Evolutionary conservation across 2,329 filamentous ascomycete species (phyloP), one percentile per base, ranked within the genome.

Genomic region (Thermothelomyces thermophilus): DNA sequence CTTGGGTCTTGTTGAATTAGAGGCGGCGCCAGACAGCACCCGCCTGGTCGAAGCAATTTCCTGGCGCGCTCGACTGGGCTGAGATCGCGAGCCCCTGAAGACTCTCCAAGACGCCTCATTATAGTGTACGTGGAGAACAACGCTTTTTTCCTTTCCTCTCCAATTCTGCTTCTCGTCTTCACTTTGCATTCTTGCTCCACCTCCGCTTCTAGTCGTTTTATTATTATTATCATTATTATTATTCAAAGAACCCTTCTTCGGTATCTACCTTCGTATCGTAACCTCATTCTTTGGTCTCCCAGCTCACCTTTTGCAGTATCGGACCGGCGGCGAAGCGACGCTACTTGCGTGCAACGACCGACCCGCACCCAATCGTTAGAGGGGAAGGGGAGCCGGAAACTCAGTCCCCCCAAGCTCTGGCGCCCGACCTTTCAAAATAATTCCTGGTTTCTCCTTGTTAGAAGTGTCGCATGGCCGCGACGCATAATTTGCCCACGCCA

Each of bases 1-100:
- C 55, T 37, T 50, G 46, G 20, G 24, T 9, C 35, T 52, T n/a
- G n/a, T 41, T 26, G 49, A 51, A 49, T 54, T 46, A 51, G 46
- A 47, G 53, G 44, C 51, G 50, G 44, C 41, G n/a, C 53, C 48
- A 37, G 50, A 49, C 42, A 44, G 44, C 41, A 47, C 31, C 24
- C 45, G 28, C 49, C 56, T 48, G 54, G 52, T 51, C 48, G 39
- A 37, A 54, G 57, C 55, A 60, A 60, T 60, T 60, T 60, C 58
- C 56, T 58, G 56, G 48, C 46, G 46, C 51, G 50, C n/a, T n/a
- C 40, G 40, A 50, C 46, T 48, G 37, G 52, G 46, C 50, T 47
- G 55, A 43, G 54, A 58, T 56, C 55, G 52, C 45, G 44, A 58
- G 52, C 55, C 56, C 56, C 58, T 56, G 54, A 58, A 53, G 55